Evolutionary conservation across 73 alveolate species (phyloP).

Genomic region (Uronychia binucleata): DNA sequence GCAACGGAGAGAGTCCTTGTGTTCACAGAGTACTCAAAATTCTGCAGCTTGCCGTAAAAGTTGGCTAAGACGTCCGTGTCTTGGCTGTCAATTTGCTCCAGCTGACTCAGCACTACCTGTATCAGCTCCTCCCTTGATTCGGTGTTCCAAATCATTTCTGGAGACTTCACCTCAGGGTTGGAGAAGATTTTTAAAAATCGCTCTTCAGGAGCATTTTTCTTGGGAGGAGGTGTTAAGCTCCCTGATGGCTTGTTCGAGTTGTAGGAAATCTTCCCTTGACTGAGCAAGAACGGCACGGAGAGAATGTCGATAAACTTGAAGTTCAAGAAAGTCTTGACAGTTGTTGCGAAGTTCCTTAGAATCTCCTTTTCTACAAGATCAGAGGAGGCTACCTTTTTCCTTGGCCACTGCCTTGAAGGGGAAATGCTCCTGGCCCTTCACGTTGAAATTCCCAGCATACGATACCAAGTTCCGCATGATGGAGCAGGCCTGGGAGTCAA

Average conservation of each 20-base stretch:
- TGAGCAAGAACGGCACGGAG: background rate
- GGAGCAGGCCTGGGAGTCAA: background rate
- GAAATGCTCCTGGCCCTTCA: background rate
- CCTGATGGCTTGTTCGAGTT: background rate
- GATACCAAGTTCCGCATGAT: background rate
- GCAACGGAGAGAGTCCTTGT: slow-evolving; percentile 28
- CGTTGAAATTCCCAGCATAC: background rate
- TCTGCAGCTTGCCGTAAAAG: background rate
- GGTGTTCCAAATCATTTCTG: slow-evolving; percentile 49
- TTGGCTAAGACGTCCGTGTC: background rate
- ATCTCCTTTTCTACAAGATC: background rate
- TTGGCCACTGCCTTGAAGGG: background rate
- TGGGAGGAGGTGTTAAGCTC: background rate
- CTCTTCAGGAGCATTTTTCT: background rate
- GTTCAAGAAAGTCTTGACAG: background rate
- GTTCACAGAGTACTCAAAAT: slow-evolving; percentile 33
- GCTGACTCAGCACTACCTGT: slow-evolving; percentile 4
- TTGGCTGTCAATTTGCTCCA: background rate
- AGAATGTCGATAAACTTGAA: background rate
- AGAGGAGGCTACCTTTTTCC: background rate
- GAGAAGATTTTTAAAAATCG: background rate
- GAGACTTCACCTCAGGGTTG: slow-evolving; percentile 14
- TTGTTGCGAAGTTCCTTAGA: background rate
- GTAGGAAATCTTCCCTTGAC: background rate
- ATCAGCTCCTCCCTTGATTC: slow-evolving; percentile 43